Percentiles rank a stretch among this genome's conserved stretches.
Evolutionary conservation across 1,284 basidiomycete species (phyloP).

Genomic region (Leucoagaricus sp.): DNA sequence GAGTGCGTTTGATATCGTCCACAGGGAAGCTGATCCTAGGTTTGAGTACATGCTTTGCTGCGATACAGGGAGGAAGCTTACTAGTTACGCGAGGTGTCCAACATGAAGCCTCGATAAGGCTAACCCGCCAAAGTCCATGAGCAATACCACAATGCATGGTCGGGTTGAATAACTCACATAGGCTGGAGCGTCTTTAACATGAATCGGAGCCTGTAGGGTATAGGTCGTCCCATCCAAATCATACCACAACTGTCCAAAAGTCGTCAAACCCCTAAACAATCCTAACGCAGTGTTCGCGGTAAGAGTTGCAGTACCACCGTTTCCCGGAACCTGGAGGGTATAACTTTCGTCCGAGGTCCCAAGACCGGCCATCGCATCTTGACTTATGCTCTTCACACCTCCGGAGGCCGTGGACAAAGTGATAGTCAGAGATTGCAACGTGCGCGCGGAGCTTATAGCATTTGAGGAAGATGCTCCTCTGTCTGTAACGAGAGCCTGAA

Average conservation of each 20-base stretch:
- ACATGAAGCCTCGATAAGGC: conserved; percentile 47
- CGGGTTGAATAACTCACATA: conserved; percentile 52
- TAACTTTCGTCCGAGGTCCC: conserved; percentile 64
- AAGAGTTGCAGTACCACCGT: conserved; percentile 62
- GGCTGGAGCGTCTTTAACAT: conserved; percentile 56
- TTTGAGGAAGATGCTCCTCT: conserved; percentile 41
- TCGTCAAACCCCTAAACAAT: conserved; percentile 78
- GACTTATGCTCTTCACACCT: conserved; percentile 44
- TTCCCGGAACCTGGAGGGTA: conserved; percentile 57
- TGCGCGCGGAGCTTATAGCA: conserved; percentile 26
- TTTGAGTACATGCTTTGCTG: not conserved
- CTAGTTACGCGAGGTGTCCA: conserved; percentile 70
- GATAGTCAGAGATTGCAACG: not conserved
- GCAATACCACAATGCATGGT: no score
- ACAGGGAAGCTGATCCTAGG: conserved; percentile 60
- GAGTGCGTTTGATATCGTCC: conserved; percentile 65
- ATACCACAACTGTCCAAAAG: conserved; percentile 81
- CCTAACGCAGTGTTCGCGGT: conserved; percentile 77
- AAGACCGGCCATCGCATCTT: conserved; percentile 55
- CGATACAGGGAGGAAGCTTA: conserved; percentile 26
- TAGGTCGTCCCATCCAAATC: conserved; percentile 52
- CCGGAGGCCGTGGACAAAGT: not conserved
- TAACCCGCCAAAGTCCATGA: no score
- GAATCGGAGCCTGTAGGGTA: conserved; percentile 56
- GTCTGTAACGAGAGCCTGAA: conserved; percentile 52